Percentiles rank a stretch among this genome's conserved stretches.
These are phyloP conservation scores for Gracilaria caudata DNA, from an alignment of 23 red algal genomes.

Conservation along the genomic window DNA sequence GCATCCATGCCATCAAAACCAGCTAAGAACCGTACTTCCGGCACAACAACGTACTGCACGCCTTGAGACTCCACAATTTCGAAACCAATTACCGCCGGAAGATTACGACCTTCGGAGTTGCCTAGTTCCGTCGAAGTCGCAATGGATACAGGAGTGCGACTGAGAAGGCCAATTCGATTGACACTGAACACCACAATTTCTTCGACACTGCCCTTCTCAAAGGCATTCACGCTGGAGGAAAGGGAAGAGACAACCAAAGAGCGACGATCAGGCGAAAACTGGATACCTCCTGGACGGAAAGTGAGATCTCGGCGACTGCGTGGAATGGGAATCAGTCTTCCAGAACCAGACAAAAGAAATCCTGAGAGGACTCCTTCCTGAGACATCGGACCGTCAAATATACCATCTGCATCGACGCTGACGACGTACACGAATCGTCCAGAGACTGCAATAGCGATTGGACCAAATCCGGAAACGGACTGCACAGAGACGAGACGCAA, in stretches of 20 bases:
- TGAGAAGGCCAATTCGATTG: not conserved
- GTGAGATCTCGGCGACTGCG: constrained; percentile 13
- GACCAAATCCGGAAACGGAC: constrained; percentile 19
- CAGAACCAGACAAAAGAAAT: constrained; percentile 2
- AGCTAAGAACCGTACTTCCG: constrained; percentile 16
- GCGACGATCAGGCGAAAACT: constrained; percentile 33
- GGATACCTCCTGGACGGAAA: constrained; percentile 22
- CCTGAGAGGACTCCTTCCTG: constrained; percentile 33
- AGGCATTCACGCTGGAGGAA: constrained; percentile 4
- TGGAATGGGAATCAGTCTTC: constrained; percentile 17
- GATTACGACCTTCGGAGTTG: constrained; percentile 47
- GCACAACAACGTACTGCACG: constrained; percentile 37
- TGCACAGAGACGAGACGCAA: constrained; percentile 6
- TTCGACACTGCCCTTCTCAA: not conserved
- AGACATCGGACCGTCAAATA: not conserved
- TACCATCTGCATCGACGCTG: constrained; percentile 26
- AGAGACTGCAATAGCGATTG: constrained; percentile 18
- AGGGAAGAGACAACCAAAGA: constrained; percentile 28
- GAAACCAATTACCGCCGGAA: constrained; percentile 44
- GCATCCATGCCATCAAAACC: constrained; percentile 18
- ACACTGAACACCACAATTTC: constrained; percentile 46
- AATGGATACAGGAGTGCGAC: not conserved
- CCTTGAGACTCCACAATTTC: constrained; percentile 12
- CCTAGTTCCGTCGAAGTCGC: constrained; percentile 17
- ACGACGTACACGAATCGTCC: constrained; percentile 27